Conservation (phyloP, 108 stramenopile genomes). For the Chaetoceros muelleri region DNA sequence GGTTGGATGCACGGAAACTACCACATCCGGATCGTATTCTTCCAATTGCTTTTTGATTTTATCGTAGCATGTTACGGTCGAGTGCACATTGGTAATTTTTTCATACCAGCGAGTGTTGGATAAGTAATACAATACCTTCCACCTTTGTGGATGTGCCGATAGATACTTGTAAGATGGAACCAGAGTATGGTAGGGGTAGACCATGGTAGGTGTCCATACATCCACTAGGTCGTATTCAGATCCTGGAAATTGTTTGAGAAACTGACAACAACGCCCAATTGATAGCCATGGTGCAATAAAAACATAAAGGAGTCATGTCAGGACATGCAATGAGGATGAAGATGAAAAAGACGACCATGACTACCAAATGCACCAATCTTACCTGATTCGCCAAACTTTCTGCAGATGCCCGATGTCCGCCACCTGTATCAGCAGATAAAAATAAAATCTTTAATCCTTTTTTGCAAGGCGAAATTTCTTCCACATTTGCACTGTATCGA, state of each 20-base stretch:
- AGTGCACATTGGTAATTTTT: conserved; percentile 43
- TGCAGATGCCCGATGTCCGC: conserved; percentile 93
- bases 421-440: conserved; percentile 95
- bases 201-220: conserved; percentile 63
- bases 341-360: too few species aligned
- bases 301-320: neutral
- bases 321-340: too few species aligned
- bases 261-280: conserved; percentile 19
- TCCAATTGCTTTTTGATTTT: conserved; percentile 47
- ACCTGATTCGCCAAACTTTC: conserved; percentile 88
- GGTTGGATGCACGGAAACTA: conserved; percentile 90
- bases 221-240: conserved; percentile 86
- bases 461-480: too few species aligned
- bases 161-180: conserved; percentile 67
- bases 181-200: conserved; percentile 37
- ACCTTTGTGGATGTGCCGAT: conserved; percentile 76
- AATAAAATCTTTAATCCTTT: conserved; percentile 68
- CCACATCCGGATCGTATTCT: conserved; percentile 67
- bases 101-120: conserved; percentile 54
- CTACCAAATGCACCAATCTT: conserved; percentile 54
- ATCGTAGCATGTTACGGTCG: conserved; percentile 39
- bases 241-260: conserved; percentile 79
- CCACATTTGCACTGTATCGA: too few species aligned
- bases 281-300: neutral
- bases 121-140: conserved; percentile 73